Base-by-base conservation (phyloP, 1,284 basidiomycete species). In the Tilletia walkeri region DNA sequence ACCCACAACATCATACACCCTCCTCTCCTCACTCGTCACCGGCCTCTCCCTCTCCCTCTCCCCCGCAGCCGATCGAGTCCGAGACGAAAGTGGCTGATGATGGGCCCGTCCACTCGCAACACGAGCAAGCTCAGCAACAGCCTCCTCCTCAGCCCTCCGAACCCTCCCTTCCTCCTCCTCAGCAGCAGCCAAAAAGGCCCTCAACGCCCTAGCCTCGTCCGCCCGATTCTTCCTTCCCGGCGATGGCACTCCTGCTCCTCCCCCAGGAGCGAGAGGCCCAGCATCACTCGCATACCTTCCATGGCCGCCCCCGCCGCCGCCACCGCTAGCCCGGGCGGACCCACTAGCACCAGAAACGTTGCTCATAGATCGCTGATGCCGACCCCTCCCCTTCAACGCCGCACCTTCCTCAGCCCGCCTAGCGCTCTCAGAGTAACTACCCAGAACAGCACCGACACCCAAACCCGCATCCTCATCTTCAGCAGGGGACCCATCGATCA, bases 361-460 rank as follows among this genome's bases (percentile, higher is more conserved):
- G 24, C 56, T 59, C 6, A 7, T 9, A n/a, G 56, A 34, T 2
- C 56, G 56, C 20, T 20, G 24, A 59, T 30, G 34, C 24, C 20
- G 18, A 10, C 20, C 56, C 7, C 56, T n/a, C 10, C 56, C 56
- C 56, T 59, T 59, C 24, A 59, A 30, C 56, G 56, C 56, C 18
- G 56, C 56, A 20, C 56, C 56, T 36, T 59, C 56, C 56, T 59
- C 56, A 59, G 56, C 56, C 14, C 24, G 18, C 56, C 9, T 59
- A 18, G 56, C 56, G 1, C 5, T 9, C n/a, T 59, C 56, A 7
- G 56, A 34, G 2, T 59, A 18, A 18, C 7, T 24, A 18, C 16
- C 20, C 20, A n/a, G 7, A 24, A 18, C 50, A 53, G 16, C 18
- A 18, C 50, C 50, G 7, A 24, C 20, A 12, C 18, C 16, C 18